Evolutionary conservation across 129 eudicot species (phyloP).

Genomic region (Chrysanthemum lavandulifolium): DNA sequence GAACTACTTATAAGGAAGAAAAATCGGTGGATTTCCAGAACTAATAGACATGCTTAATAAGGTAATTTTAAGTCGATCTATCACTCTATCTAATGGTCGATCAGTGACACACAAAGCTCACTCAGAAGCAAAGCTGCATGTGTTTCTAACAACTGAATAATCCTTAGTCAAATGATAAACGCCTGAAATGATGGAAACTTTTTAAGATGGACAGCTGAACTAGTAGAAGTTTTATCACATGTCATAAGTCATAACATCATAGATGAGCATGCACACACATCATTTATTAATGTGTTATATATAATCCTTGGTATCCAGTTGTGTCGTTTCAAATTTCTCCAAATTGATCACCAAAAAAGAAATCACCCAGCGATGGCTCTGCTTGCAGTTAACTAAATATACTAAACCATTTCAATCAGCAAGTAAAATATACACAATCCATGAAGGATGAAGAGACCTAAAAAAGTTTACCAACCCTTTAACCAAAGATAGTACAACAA

Average conservation of each 20-base stretch:
- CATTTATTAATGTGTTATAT: not conserved
- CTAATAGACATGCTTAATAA: not conserved
- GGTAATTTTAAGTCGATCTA: not conserved
- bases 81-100: not conserved
- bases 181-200: not conserved
- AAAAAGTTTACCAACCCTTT: not conserved
- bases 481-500: constrained; percentile 1
- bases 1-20: not conserved
- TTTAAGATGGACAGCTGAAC: not conserved
- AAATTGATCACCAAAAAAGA: not conserved
- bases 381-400: constrained; percentile 2
- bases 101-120: not conserved
- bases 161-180: constrained; percentile 3
- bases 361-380: no score
- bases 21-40: not conserved
- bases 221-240: constrained; percentile 5
- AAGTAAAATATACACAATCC: not conserved
- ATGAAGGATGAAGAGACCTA: not conserved
- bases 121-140: not conserved
- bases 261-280: not conserved
- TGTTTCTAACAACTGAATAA: not conserved
- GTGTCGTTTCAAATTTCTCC: constrained; percentile 3
- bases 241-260: not conserved
- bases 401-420: not conserved
- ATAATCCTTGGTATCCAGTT: constrained; percentile 7